These are phyloP conservation scores for Protomyces macrosporus DNA, from an alignment of 1,139 yeast species.

Conservation along the genomic window DNA sequence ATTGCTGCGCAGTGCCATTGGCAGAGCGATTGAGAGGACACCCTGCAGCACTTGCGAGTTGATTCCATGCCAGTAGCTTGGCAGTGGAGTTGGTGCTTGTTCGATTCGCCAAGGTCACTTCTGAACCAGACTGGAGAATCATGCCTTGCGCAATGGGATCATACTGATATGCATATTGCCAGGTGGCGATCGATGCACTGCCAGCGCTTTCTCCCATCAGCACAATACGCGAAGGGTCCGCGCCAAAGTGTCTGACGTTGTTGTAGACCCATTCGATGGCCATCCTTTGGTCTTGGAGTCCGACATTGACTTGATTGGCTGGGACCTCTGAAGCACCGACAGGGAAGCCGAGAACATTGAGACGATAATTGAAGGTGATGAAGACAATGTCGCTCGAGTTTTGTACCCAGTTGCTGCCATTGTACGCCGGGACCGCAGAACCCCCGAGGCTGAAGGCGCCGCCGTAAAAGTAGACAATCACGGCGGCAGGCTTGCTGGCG, in stretches of 20 bases:
- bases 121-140: slow-evolving; percentile 24
- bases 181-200: slow-evolving; percentile 33
- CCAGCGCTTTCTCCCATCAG: slow-evolving; percentile 43
- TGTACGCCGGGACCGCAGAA: slow-evolving; percentile 1
- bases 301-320: slow-evolving; percentile 36
- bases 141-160: slow-evolving; percentile 18
- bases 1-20: background rate
- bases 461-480: slow-evolving; percentile 17
- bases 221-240: slow-evolving; percentile 39
- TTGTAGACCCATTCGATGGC: slow-evolving; percentile 41
- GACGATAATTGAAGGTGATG: slow-evolving; percentile 41
- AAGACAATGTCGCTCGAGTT: slow-evolving; percentile 36
- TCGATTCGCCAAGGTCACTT: slow-evolving; percentile 9
- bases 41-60: slow-evolving; percentile 7
- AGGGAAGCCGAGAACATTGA: slow-evolving; percentile 39
- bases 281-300: slow-evolving; percentile 38
- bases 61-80: slow-evolving; percentile 12
- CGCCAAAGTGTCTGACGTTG: slow-evolving; percentile 40
- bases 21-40: slow-evolving; percentile 9
- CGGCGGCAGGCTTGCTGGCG: slow-evolving; percentile 13
- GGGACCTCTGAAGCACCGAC: slow-evolving; percentile 20
- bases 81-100: slow-evolving; percentile 7
- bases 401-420: slow-evolving; percentile 3
- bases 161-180: slow-evolving; percentile 9
- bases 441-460: slow-evolving; percentile 21